These are phyloP conservation scores for Neoscytalidium dimidiatum DNA, from an alignment of 2,329 filamentous ascomycete species.

Conservation along the genomic window DNA sequence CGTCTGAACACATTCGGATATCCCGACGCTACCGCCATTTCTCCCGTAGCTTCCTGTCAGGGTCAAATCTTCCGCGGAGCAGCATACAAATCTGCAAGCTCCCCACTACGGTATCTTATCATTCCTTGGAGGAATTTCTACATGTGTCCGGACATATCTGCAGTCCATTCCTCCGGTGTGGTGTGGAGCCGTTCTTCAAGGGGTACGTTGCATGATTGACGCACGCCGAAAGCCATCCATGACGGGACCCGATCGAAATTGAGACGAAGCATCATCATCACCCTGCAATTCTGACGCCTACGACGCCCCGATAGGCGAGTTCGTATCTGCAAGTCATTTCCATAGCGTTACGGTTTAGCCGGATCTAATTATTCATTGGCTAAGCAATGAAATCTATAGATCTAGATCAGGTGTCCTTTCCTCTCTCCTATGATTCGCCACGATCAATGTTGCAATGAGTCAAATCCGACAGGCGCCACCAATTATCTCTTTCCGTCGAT, in stretches of 20 bases:
- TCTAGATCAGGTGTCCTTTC: not conserved
- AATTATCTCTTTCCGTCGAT: not conserved
- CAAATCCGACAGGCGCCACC: not conserved
- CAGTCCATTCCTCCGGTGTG: not conserved
- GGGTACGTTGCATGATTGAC: not conserved
- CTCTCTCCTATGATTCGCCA: not conserved
- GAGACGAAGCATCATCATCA: not conserved
- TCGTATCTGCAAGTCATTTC: not conserved
- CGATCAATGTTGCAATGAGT: not conserved
- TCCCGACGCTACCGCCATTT: not conserved
- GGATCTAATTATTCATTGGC: not conserved
- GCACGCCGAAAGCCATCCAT: not conserved
- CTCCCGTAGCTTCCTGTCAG: not conserved
- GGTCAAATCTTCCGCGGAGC: not conserved
- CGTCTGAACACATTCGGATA: not conserved
- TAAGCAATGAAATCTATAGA: no score
- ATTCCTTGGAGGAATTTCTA: not conserved
- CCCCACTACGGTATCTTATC: not conserved
- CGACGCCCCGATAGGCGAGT: not conserved
- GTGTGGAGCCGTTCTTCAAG: not conserved
- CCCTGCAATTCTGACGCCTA: not conserved
- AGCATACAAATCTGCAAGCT: not conserved
- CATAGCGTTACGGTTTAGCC: not conserved
- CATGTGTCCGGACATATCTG: not conserved
- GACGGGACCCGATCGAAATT: not conserved